phyloP scores from a whole-genome alignment of 2,329 filamentous ascomycete species.

The Plenodomus biglobosus region DNA sequence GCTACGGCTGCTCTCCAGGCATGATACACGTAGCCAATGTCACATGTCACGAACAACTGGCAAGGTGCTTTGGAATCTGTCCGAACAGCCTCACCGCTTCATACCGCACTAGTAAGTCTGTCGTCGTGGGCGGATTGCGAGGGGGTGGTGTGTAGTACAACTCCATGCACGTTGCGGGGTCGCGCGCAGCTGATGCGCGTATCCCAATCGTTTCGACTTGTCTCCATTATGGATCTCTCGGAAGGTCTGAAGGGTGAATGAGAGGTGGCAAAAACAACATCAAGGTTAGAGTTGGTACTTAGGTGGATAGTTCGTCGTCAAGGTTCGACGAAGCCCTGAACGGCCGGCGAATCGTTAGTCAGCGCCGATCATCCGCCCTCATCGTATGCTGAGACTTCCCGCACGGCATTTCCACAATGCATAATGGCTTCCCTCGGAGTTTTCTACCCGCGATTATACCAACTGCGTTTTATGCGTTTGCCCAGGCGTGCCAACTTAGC shows the following conservation, averaged over 20 bases:
- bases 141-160: not conserved
- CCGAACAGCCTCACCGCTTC: conserved; percentile 4
- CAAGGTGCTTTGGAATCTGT: not conserved
- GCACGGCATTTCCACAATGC: conserved; percentile 7
- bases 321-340: not conserved
- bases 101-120: not conserved
- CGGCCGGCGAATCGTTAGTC: not conserved
- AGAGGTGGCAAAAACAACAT: not conserved
- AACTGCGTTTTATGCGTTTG: conserved; percentile 11
- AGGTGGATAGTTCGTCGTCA: not conserved
- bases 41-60: not conserved
- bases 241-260: not conserved
- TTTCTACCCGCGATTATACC: conserved; percentile 5
- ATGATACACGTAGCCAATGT: conserved; percentile 7
- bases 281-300: no score
- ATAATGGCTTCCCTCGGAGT: conserved; percentile 12
- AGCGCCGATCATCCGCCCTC: conserved; percentile 10
- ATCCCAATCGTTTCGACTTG: not conserved
- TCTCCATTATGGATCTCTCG: not conserved
- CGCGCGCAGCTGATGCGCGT: not conserved
- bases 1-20: conserved; percentile 8
- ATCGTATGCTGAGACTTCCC: conserved; percentile 8
- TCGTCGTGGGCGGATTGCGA: not conserved
- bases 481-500: conserved; percentile 13
- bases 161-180: not conserved